A percentile compares a stretch with the other conserved stretches of the same genome.
phyloP scores from a whole-genome alignment of 805 yeast species.

The Pichia paraexigua region DNA sequence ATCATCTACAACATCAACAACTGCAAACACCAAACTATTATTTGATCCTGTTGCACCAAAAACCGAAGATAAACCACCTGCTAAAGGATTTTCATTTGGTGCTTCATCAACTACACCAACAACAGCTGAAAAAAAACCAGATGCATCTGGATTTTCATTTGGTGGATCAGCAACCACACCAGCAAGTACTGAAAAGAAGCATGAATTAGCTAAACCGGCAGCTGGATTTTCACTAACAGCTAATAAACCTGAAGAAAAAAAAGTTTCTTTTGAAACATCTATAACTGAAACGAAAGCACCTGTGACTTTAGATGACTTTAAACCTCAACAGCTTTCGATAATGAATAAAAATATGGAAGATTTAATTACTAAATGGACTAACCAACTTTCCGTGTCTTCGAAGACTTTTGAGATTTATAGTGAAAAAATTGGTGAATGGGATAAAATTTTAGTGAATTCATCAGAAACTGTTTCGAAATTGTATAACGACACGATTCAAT shows the following conservation, averaged over 20 bases:
- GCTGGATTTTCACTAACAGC: conserved; percentile 1
- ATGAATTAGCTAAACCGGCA: not conserved
- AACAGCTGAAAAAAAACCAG: not conserved
- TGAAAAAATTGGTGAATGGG: conserved; percentile 75
- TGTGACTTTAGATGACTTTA: conserved; percentile 44
- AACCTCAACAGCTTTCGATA: conserved; percentile 64
- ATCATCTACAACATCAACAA: not conserved
- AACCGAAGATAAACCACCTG: not conserved
- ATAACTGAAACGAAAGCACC: conserved; percentile 18
- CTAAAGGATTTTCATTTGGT: conserved; percentile 15
- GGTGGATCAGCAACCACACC: conserved; percentile 10
- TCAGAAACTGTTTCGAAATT: conserved; percentile 77
- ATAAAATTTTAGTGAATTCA: conserved; percentile 69
- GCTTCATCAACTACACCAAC: conserved; percentile 4
- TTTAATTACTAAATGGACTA: conserved; percentile 87
- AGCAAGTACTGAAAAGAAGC: not conserved
- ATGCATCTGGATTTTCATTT: conserved; percentile 4
- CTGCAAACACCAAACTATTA: conserved; percentile 4
- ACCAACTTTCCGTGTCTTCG: conserved; percentile 67
- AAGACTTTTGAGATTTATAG: conserved; percentile 71
- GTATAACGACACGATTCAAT: conserved; percentile 67
- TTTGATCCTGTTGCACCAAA: conserved; percentile 9
- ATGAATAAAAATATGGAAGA: conserved; percentile 92
- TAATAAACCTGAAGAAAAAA: conserved; percentile 1
- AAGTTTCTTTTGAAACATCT: conserved; percentile 5